Evolutionary conservation across 75 land plant species (phyloP).

Genomic region (Isoetes taiwanensis): DNA sequence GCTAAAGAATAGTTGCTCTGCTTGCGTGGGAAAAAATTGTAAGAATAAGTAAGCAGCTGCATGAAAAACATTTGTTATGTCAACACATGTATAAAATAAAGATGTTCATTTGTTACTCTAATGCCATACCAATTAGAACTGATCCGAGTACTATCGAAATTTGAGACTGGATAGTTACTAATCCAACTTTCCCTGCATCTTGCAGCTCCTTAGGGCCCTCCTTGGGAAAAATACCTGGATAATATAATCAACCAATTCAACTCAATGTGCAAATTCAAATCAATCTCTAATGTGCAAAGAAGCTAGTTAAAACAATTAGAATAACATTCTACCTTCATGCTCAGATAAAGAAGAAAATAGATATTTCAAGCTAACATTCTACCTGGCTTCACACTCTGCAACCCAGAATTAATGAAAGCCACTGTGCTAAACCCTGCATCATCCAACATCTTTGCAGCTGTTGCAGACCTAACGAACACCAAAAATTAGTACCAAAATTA

Average conservation of each 20-base stretch:
- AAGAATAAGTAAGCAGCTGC: conserved; percentile 78
- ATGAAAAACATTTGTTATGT: neutral
- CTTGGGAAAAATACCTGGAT: conserved; percentile 61
- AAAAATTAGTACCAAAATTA: neutral
- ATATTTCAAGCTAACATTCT: neutral
- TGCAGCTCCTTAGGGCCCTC: conserved; percentile 60
- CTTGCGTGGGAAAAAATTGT: conserved; percentile 74
- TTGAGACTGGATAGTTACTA: conserved; percentile 74
- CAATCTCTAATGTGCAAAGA: too few relatives aligned
- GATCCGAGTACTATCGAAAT: conserved; percentile 74
- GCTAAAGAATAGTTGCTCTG: conserved; percentile 66
- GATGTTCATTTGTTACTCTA: neutral
- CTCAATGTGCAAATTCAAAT: too few relatives aligned
- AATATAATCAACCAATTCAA: neutral
- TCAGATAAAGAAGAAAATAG: too few relatives aligned
- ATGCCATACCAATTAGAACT: conserved; percentile 40
- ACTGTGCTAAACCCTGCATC: conserved; percentile 59
- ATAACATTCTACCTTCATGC: too few relatives aligned
- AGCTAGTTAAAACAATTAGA: too few relatives aligned
- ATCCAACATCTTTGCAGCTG: conserved; percentile 61
- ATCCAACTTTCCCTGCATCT: conserved; percentile 88
- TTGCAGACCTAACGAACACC: conserved; percentile 48
- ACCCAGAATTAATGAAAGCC: conserved; percentile 66
- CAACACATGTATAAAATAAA: neutral
- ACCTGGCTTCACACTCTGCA: conserved; percentile 82